phyloP scores from a whole-genome alignment of 2,329 filamentous ascomycete genomes.

The Beauveria rudraprayagi region DNA sequence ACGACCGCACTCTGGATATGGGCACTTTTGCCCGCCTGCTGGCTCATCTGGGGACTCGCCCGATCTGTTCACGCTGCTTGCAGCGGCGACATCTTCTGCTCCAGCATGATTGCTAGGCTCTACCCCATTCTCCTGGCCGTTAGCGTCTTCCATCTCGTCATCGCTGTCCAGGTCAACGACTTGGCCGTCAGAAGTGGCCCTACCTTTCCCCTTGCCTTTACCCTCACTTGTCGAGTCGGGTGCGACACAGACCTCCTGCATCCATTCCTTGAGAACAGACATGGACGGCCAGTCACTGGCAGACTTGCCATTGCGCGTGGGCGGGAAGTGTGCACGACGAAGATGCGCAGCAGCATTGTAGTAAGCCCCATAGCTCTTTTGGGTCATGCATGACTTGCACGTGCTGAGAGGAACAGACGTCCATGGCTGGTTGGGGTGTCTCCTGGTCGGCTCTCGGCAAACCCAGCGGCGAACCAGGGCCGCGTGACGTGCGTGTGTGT shows the following conservation, averaged over 20 bases:
- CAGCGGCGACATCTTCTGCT: conserved; percentile 6
- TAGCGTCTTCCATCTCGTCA: conserved; percentile 7
- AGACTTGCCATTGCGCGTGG: conserved; percentile 43
- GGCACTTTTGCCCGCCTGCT: conserved; percentile 29
- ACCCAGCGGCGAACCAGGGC: conserved; percentile 48
- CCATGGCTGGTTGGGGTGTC: conserved; percentile 27
- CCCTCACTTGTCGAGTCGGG: conserved; percentile 42
- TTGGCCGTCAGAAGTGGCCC: conserved; percentile 13
- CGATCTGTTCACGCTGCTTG: conserved; percentile 12
- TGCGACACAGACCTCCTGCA: conserved; percentile 49
- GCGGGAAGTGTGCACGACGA: conserved; percentile 48
- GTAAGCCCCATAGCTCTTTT: conserved; percentile 51
- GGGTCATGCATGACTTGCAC: conserved; percentile 48
- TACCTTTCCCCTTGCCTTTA: conserved; percentile 40
- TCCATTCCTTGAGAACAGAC: conserved; percentile 51
- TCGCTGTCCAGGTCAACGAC: background rate
- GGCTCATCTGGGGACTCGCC: conserved; percentile 2
- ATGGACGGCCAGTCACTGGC: conserved; percentile 53
- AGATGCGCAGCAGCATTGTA: conserved; percentile 54
- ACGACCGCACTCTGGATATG: conserved; percentile 50
- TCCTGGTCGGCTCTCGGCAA: conserved; percentile 41
- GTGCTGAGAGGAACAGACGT: conserved; percentile 41
- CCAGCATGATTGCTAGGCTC: background rate
- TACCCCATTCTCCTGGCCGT: background rate
- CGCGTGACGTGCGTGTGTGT: conserved; percentile 52